Evolutionary conservation across 2,329 filamentous ascomycete genomes (phyloP), one percentile per base, ranked within the genome.

Genomic region (Sporothrix inflata): DNA sequence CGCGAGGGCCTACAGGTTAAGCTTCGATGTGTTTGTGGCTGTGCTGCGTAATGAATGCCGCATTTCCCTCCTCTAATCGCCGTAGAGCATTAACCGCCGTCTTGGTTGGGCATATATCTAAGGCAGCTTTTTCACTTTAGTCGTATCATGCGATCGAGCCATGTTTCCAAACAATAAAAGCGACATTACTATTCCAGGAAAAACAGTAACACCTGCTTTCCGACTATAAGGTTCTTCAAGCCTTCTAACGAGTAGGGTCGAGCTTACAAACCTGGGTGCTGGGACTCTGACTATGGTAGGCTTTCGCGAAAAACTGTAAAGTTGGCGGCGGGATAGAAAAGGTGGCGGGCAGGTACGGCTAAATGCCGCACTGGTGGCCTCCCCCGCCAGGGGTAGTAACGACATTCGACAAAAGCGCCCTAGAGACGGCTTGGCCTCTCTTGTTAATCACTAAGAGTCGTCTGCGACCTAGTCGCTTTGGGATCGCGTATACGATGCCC

Each of bases 401-500:
- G 27, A 67, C 24, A 53, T 67, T 24, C 65, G 34, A 53, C 65
- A 53, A 40, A 27, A 53, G 45, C 65, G 24, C 47, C 40, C 45
- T 24, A n/a, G 47, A 53, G 45, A 68, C 19, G 24, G 30, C 65
- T 38, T 68, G 24, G 65, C 27, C 47, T 12, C 24, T 68, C 27
- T 16, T 38, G 40, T 65, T n/a, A 27, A 27, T 30, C n/a, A 30
- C 38, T 21, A 47, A 47, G 61, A 65, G 21, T 30, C 21, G 21
- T 21, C 67, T 6, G 34, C 51, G 47, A 60, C 24, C n/a, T 51
- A 70, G 60, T 77, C 77, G 21, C 75, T 79, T 38, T 79, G 79
- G 79, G 75, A 75, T 53, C 75, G 73, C 12, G 78, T 78, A 40
- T 80, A 78, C 66, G 74, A 76, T 21, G 45, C 55, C 51, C 78